Evolutionary conservation across 768 basidiomycete species (phyloP), one percentile per base, ranked within the genome.

Genomic region (Panus rudis): DNA sequence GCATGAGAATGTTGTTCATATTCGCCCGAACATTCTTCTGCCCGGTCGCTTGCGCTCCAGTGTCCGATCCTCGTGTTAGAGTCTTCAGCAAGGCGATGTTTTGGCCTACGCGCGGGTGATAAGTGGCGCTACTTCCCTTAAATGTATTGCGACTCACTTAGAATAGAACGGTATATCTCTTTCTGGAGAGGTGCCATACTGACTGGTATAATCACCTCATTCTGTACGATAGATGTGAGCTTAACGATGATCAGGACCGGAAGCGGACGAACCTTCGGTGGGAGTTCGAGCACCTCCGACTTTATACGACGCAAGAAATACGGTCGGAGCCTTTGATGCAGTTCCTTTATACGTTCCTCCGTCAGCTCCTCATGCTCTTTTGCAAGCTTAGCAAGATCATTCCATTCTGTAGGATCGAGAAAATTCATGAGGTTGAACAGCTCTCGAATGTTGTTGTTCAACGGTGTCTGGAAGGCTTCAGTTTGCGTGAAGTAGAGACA

Each of bases 381-480:
- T 46, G 84, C 81, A 10, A 97, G 69, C 5, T 61, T 71, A 54
- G 83, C 78, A 17, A 97, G 67, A 57, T 98, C 79, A 4, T 64
- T 59, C 89, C 89, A 90, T 48, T 84, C 69, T 11, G 63, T 51
- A 4, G 85, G 78, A 58, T 92, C 89, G 14, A 98, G 75, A 68
- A 98, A 98, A 60, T 92, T 89, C 81, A 99, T 92, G 32, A 99
- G 72, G 60, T 93, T 98, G 71, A 98, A 94, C 20, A 99, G 64
- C 63, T 99, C 96, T 37, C 90, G 76, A 19, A 99, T 84, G 57
- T 97, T 98, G 68, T 98, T 98, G 63, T 98, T 98, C 45, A 98
- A 63, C 0, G 94, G 94, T 0, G 96, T 98, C 75, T 91, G 46
- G 16, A 27, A 7, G 28, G 28, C 31, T 41, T 53, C 19, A 53